These are phyloP conservation scores for Lobosporangium transversale DNA, from an alignment of 192 early-diverging fungal species.

Conservation along the genomic window DNA sequence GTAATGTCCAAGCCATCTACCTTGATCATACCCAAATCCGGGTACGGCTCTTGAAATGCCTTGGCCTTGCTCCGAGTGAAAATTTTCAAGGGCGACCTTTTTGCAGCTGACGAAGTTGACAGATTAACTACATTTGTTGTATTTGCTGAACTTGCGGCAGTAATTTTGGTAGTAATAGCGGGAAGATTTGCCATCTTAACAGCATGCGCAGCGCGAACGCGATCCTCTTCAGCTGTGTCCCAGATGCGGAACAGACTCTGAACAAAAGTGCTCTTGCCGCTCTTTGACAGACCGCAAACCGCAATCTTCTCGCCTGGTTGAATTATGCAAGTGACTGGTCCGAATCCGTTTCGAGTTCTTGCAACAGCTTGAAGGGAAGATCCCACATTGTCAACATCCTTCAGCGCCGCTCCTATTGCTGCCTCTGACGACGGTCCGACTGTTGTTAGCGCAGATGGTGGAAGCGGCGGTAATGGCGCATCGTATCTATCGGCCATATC, in stretches of 20 bases:
- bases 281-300: constrained; percentile 39
- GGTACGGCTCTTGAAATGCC: not conserved
- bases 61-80: constrained; percentile 4
- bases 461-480: constrained; percentile 36
- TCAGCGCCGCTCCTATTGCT: not conserved
- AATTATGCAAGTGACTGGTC: constrained; percentile 35
- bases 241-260: constrained; percentile 47
- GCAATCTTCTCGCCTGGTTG: constrained; percentile 44
- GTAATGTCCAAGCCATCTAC: constrained; percentile 76
- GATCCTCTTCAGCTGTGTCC: constrained; percentile 45
- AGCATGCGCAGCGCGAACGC: constrained; percentile 15
- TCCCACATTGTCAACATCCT: not conserved
- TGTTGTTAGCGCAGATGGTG: not conserved
- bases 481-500: constrained; percentile 11
- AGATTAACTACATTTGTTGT: no score
- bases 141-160: no score
- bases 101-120: no score
- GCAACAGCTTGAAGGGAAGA: not conserved
- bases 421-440: not conserved
- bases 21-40: constrained; percentile 58
- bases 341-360: constrained; percentile 4
- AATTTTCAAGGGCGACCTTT: constrained; percentile 10
- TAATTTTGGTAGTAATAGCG: no score
- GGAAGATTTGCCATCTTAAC: not conserved
- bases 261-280: constrained; percentile 44